Evolutionary conservation across 768 basidiomycete genomes (phyloP).

Genomic region (Psilocybe azurescens): DNA sequence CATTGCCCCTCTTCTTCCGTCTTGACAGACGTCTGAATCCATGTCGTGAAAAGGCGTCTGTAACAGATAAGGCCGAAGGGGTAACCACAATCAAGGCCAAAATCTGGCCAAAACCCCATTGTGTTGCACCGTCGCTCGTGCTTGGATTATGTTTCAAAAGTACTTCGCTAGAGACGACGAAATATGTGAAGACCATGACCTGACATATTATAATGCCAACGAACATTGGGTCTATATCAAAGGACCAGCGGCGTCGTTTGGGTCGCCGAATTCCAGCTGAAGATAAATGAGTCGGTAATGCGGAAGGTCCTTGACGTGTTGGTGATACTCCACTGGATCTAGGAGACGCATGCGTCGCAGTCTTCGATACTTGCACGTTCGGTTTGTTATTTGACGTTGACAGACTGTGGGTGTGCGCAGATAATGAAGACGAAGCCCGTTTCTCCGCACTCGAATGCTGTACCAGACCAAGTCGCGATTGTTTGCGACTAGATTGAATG

Average conservation of each 20-base stretch:
- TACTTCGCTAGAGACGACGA: constrained; percentile 44
- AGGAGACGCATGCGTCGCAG: not conserved
- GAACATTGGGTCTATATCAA: constrained; percentile 44
- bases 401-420: not conserved
- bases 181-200: constrained; percentile 42
- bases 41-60: constrained; percentile 8
- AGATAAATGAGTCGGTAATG: constrained; percentile 7
- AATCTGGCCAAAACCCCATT: constrained; percentile 49
- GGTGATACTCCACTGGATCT: not conserved
- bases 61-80: constrained; percentile 27
- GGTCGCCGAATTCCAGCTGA: constrained; percentile 24
- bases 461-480: not conserved
- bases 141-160: constrained; percentile 36
- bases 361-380: not conserved
- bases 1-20: constrained; percentile 3
- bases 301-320: not conserved
- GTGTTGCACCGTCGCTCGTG: constrained; percentile 23
- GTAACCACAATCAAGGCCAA: constrained; percentile 45
- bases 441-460: not conserved
- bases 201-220: constrained; percentile 44
- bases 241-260: constrained; percentile 37
- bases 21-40: constrained; percentile 11
- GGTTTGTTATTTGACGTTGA: constrained; percentile 1
- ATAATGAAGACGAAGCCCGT: not conserved
- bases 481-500: constrained; percentile 25